These are phyloP conservation scores for Zizania palustris DNA, from an alignment of 202 grass and related monocot genomes.

Conservation along the genomic window DNA sequence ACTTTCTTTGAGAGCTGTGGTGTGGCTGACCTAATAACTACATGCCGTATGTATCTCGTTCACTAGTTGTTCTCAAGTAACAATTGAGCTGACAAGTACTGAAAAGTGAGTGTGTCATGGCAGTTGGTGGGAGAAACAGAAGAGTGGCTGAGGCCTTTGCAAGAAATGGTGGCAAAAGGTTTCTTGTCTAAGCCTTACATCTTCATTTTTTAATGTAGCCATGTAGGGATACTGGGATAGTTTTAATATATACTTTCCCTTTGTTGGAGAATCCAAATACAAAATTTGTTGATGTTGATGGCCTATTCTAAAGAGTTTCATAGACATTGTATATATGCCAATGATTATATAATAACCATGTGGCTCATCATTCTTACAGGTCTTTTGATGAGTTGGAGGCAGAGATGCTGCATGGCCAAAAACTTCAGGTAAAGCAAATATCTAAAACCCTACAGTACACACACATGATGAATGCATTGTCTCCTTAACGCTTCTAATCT, in stretches of 20 bases:
- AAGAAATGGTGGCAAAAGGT: constrained; percentile 86
- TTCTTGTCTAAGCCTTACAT: constrained; percentile 41
- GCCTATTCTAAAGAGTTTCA: constrained; percentile 9
- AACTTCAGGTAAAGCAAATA: constrained; percentile 72
- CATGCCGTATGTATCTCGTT: constrained; percentile 75
- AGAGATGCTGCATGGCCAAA: constrained; percentile 87
- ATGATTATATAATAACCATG: background rate
- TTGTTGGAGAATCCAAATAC: constrained; percentile 1
- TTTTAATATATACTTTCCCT: background rate
- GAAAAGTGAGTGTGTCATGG: constrained; percentile 26
- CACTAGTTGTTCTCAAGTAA: constrained; percentile 39
- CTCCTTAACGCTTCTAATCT: constrained; percentile 25
- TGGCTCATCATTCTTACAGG: constrained; percentile 51
- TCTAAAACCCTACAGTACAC: background rate
- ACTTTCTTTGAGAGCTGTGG: constrained; percentile 98
- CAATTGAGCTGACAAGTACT: constrained; percentile 21
- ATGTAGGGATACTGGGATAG: too few species aligned
- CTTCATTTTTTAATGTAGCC: constrained; percentile 13
- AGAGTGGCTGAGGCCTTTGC: constrained; percentile 95
- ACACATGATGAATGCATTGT: background rate
- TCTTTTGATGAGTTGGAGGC: constrained; percentile 93
- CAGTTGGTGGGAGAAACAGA: constrained; percentile 94
- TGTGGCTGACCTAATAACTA: constrained; percentile 91
- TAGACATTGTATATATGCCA: background rate
- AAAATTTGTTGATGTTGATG: background rate